Evolutionary conservation across 257 asterid species (phyloP).

Genomic region (Salvia hispanica): DNA sequence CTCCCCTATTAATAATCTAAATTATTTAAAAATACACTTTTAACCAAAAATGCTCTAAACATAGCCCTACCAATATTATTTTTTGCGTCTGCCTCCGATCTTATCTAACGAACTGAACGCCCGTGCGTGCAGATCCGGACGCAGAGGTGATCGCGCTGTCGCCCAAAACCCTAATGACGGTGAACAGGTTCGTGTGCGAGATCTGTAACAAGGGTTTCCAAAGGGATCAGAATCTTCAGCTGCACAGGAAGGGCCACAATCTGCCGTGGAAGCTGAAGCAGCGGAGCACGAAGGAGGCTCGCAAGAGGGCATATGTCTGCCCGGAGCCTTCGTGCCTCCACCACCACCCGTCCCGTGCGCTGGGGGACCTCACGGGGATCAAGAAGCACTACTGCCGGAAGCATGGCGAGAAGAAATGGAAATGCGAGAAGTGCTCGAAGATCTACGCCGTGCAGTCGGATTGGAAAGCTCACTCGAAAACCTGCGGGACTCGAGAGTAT

Average conservation of each 20-base stretch:
- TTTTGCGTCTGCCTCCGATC: too few species aligned
- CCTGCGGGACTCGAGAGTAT: slow-evolving; percentile 88
- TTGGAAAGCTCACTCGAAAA: slow-evolving; percentile 86
- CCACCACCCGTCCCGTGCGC: slow-evolving; percentile 79
- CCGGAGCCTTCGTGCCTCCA: slow-evolving; percentile 80
- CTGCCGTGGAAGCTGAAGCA: slow-evolving; percentile 93
- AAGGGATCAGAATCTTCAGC: slow-evolving; percentile 91
- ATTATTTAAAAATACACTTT: too few species aligned
- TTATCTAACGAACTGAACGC: too few species aligned
- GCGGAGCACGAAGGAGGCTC: slow-evolving; percentile 58
- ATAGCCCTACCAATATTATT: too few species aligned
- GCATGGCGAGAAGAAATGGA: slow-evolving; percentile 94
- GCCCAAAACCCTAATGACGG: slow-evolving; percentile 69
- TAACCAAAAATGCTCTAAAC: too few species aligned
- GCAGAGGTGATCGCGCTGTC: slow-evolving; percentile 88
- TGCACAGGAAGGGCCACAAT: slow-evolving; percentile 84
- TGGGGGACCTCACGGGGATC: slow-evolving; percentile 86
- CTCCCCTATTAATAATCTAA: too few species aligned
- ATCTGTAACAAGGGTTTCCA: slow-evolving; percentile 94
- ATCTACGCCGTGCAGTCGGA: slow-evolving; percentile 87
- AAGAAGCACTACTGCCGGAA: slow-evolving; percentile 85
- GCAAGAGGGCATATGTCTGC: slow-evolving; percentile 73
- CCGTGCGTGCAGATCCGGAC: slow-evolving; percentile 59
- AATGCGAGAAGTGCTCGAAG: slow-evolving; percentile 79
- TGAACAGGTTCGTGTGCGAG: slow-evolving; percentile 81